These are phyloP conservation scores for Proliferodiscus dingleyae DNA, from an alignment of 2,329 filamentous ascomycete species.

Conservation along the genomic window DNA sequence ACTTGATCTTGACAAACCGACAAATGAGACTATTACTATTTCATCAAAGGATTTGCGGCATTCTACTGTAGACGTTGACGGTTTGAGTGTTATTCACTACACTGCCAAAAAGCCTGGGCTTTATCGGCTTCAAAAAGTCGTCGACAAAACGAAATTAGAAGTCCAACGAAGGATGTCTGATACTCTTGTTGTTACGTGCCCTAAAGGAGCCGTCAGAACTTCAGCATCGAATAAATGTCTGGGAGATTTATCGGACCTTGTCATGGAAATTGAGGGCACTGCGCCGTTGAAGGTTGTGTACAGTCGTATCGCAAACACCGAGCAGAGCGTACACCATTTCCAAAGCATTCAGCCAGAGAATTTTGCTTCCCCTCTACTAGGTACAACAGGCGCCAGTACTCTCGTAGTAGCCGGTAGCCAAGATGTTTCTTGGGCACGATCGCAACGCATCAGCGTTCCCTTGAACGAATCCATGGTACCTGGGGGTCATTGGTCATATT, in stretches of 20 bases:
- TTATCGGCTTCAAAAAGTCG: conserved; percentile 77
- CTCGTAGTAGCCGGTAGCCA: conserved; percentile 54
- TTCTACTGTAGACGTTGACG: conserved; percentile 59
- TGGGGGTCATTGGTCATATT: conserved; percentile 81
- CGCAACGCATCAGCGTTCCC: conserved; percentile 70
- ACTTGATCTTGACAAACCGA: conserved; percentile 74
- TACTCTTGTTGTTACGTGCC: conserved; percentile 81
- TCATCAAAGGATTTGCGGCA: conserved; percentile 65
- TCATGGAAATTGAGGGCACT: conserved; percentile 78
- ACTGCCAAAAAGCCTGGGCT: conserved; percentile 80
- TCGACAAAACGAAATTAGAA: conserved; percentile 92
- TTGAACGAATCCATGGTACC: conserved; percentile 84
- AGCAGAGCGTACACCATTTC: conserved; percentile 79
- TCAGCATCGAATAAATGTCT: conserved; percentile 67
- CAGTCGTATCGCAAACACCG: conserved; percentile 78
- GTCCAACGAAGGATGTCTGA: conserved; percentile 73
- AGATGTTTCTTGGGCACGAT: conserved; percentile 75
- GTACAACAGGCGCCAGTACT: conserved; percentile 50
- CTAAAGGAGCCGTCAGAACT: conserved; percentile 67
- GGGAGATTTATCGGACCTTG: conserved; percentile 81
- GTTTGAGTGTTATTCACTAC: conserved; percentile 59
- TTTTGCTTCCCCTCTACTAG: conserved; percentile 71
- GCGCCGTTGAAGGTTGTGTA: conserved; percentile 92
- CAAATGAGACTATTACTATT: conserved; percentile 75
- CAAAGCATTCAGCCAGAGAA: conserved; percentile 92